These are phyloP conservation scores for Naganishia kalamii DNA, from an alignment of 768 basidiomycete species.

Conservation along the genomic window DNA sequence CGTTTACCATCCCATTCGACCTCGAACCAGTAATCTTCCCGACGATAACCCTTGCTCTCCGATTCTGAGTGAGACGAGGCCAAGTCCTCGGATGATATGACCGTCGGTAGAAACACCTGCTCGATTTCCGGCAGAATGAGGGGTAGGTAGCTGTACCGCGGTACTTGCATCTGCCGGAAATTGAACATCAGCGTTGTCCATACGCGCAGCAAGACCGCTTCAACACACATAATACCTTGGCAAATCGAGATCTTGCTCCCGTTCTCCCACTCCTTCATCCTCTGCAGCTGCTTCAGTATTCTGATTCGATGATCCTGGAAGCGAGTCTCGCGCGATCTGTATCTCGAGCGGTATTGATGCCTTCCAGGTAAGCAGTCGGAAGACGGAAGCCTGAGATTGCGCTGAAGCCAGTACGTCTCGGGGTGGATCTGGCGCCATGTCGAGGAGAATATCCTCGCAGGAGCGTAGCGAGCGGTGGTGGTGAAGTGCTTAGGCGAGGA, in stretches of 20 bases:
- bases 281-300: background rate
- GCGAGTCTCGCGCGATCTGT: background rate
- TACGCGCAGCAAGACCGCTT: background rate
- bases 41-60: background rate
- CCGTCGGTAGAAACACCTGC: constrained; percentile 81
- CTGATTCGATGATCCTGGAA: background rate
- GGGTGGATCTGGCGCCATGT: background rate
- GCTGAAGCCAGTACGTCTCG: background rate
- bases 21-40: constrained; percentile 95
- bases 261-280: background rate
- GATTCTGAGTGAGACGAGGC: background rate
- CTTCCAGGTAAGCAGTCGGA: constrained; percentile 13
- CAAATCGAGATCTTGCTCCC: constrained; percentile 7
- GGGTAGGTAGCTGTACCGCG: constrained; percentile 87
- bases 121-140: constrained; percentile 81
- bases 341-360: constrained; percentile 18
- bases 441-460: background rate
- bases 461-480: no score
- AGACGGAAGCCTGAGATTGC: background rate
- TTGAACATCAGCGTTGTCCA: background rate
- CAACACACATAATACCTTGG: constrained; percentile 23
- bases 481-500: no score
- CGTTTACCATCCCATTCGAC: constrained; percentile 33
- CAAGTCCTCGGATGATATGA: constrained; percentile 38
- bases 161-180: constrained; percentile 54